Base-by-base conservation (phyloP, 768 basidiomycete species). In the Kwoniella bestiolae region DNA sequence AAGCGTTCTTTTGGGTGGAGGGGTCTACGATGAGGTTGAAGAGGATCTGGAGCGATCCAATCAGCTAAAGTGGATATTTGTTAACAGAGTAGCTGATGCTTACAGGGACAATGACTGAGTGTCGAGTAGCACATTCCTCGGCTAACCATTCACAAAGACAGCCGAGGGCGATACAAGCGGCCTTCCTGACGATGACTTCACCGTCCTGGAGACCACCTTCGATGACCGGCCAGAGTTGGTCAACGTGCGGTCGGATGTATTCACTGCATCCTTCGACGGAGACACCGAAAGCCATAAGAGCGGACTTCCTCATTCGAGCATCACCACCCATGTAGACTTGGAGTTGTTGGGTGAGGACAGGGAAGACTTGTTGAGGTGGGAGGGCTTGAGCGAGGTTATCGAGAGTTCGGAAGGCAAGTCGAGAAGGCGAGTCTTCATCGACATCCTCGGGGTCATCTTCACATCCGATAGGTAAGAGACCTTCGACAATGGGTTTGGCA, bases 91-190 rank as follows among this genome's bases (percentile, higher is more conserved):
- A 51, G 31, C 41, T 41, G 38, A 14, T 18, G 69, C 70, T 25
- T 73, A 91, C 92, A 41, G 96, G 95, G 60, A 99, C 86, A 60
- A 99, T 88, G 65, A 89, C 74, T 11, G 71, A 77, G 82, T 99
- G 96, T 77, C 89, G 90, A 53, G 87, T 83, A 29, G 89, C 87
- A 77, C 92, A 94, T 69, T 94, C 92, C 28, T 97, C 95, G 71
- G 94, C 92, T 25, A 98, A 84, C 91, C 93, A 96, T 82, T 99
- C 96, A 80, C 94, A 97, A 57, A 98, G 82, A 82, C 94, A 98
- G 75, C 92, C 92, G 71, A 99, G 90, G 21, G 93, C 92, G 63
- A 93, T 87, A 81, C 95, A 98, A n/a, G 91, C 89, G 2, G 96
- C 95, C 81, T 94, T 96, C 77, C 94, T 86, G 56, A 99, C 96